Base-by-base conservation (phyloP, 352 stramenopile genomes). In the Elongisporangium senticosum region DNA sequence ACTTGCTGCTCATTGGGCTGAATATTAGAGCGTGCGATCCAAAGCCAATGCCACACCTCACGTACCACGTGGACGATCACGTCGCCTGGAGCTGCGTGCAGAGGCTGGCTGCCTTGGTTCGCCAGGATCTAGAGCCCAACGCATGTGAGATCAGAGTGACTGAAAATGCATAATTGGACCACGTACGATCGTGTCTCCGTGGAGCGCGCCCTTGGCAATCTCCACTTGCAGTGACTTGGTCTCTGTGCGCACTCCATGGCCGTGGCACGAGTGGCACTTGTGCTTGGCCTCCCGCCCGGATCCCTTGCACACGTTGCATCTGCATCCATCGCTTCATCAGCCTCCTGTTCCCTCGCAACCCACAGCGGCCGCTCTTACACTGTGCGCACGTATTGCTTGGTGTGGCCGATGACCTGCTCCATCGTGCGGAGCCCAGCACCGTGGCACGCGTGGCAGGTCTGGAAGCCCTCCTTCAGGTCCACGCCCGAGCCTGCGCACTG, bases 351-450 rank as follows among this genome's bases (percentile, higher is more conserved):
- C 17, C 19, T 51, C 4, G 39, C 17, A 61, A 40, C 33, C 50
- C 2, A 13, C 26, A 50, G 7, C 33, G 51, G 24, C 7, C 6
- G 11, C 4, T 20, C 64, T 40, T 58, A 79, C 72, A 62, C 23
- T 4, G 69, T 59, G 37, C 69, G 72, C 15, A 79, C 63, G 49
- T 77, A 65, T 53, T 82, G 69, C 54, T 75, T 67, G 54, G 77
- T 73, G 3, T 64, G 58, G 0, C 73, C 70, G 49, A 43, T 43
- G 33, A 82, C 68, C 28, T 71, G 73, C 59, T 79, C 26, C 49
- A 71, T 59, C 19, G 65, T 73, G 54, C 65, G 63, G 11, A 74
- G 52, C 20, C 73, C 72, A 7, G 62, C 67, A 56, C 63, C 71
- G 7, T 76, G 53, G 43, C 73, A 81, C 24, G 68, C 66, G 55